These are phyloP conservation scores for Trifolium pratense DNA, from an alignment of 306 rosid species.

Conservation along the genomic window DNA sequence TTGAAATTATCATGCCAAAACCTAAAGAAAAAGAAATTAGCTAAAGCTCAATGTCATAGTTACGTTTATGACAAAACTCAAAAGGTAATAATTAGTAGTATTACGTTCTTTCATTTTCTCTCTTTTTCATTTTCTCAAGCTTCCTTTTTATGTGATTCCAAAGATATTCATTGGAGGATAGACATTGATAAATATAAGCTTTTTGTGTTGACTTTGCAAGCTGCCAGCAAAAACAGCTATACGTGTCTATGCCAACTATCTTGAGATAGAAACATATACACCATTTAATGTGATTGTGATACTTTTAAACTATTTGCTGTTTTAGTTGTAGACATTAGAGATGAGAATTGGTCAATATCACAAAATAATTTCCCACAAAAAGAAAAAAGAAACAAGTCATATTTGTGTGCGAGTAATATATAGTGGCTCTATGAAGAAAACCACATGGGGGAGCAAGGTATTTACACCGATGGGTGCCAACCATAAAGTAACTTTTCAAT, in stretches of 20 bases:
- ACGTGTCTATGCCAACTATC: conserved; percentile 43
- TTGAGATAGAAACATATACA: conserved; percentile 37
- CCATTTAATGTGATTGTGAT: conserved; percentile 46
- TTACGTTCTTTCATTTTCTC: not conserved
- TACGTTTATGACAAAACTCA: not conserved
- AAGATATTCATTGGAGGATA: conserved; percentile 31
- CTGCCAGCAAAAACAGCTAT: conserved; percentile 42
- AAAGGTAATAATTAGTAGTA: not conserved
- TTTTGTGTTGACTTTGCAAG: conserved; percentile 34
- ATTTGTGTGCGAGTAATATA: not conserved
- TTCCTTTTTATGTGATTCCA: not conserved
- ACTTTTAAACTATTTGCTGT: conserved; percentile 23
- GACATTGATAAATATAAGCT: conserved; percentile 9
- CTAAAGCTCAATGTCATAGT: not conserved
- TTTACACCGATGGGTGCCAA: conserved; percentile 30
- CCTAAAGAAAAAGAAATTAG: not conserved
- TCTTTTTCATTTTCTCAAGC: not conserved
- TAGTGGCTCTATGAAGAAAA: conserved; percentile 12
- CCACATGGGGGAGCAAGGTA: conserved; percentile 37
- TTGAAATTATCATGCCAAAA: not conserved
- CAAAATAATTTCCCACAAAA: conserved; percentile 12
- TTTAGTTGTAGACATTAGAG: not conserved
- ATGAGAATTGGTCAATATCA: conserved; percentile 40
- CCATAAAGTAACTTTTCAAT: conserved; percentile 20
- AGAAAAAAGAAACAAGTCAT: conserved; percentile 29